Evolutionary conservation across 2,329 filamentous ascomycete species (phyloP), one percentile per base, ranked within the genome.

Genomic region (Fusarium sp.): DNA sequence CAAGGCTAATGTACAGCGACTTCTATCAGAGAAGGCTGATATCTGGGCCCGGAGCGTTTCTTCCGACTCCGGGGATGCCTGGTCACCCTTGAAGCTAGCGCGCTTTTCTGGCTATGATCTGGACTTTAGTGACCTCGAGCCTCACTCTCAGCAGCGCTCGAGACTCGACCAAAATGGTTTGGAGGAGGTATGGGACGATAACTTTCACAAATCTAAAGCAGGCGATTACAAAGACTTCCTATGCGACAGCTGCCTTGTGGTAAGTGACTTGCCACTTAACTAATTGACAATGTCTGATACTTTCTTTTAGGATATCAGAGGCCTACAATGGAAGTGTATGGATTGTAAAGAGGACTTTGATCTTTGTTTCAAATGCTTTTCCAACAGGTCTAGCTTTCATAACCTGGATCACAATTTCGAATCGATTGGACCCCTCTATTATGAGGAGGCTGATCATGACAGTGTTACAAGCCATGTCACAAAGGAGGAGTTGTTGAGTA

Each of bases 191-290:
- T 59, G 48, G 56, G 48, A 54, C 10, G 56, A 59, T 2, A 10
- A 14, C 11, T 34, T 44, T 5, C 56, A 53, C 18, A 58, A 29
- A 16, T 12, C 5, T n/a, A 45, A 55, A 32, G 8, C 12, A 4
- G 48, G 48, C 2, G 6, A 59, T 29, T 1, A 7, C 6, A 59
- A 54, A 37, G 1, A 4, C 1, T n/a, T 25, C 2, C 0, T 2
- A 24, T 59, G 57, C 5, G 16, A 55, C 11, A 59, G 57, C 24
- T 59, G 57, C 12, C 40, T 59, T 2, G 9, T 40, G n/a, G 57
- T 59, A 6, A 40, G 57, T 37, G 2, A 16, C 5, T 18, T 22
- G 3, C 1, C 6, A 12, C 7, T 5, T 3, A 8, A 8, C 4
- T 8, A 1, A 5, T 14, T 12, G 24, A 2, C 14, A 27, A 25